phyloP scores from a whole-genome alignment of 306 rosid genomes.

The Dalbergia oliveri region DNA sequence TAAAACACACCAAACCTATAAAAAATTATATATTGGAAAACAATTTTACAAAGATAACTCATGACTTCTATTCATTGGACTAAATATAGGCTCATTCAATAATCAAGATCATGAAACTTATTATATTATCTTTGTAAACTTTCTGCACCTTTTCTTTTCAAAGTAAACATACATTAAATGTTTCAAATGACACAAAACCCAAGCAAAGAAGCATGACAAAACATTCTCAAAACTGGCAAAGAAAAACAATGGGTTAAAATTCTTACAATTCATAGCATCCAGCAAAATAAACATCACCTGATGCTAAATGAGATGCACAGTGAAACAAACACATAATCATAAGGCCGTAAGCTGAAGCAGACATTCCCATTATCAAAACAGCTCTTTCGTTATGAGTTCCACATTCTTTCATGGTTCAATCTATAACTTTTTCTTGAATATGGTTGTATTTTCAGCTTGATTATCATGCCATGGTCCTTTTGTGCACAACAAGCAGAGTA shows the following conservation, averaged over 20 bases:
- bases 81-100: constrained; percentile 26
- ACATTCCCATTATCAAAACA: constrained; percentile 9
- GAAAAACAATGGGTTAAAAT: constrained; percentile 18
- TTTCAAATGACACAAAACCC: constrained; percentile 4
- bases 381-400: neutral
- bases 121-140: neutral
- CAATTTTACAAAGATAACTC: constrained; percentile 36
- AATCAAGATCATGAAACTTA: constrained; percentile 35
- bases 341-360: constrained; percentile 23
- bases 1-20: constrained; percentile 48
- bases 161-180: constrained; percentile 23
- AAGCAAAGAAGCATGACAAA: constrained; percentile 28
- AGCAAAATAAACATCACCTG: too few relatives aligned
- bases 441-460: constrained; percentile 33
- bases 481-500: constrained; percentile 11
- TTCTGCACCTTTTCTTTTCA: constrained; percentile 23
- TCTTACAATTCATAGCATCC: constrained; percentile 1
- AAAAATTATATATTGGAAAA: constrained; percentile 39
- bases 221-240: constrained; percentile 7
- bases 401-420: constrained; percentile 36
- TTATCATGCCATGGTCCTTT: neutral
- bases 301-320: too few relatives aligned
- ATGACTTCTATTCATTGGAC: constrained; percentile 27
- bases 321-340: neutral
- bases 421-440: constrained; percentile 11